Evolutionary conservation across 2,329 filamentous ascomycete genomes (phyloP).

Genomic region (Fusarium tanahbumbuense): DNA sequence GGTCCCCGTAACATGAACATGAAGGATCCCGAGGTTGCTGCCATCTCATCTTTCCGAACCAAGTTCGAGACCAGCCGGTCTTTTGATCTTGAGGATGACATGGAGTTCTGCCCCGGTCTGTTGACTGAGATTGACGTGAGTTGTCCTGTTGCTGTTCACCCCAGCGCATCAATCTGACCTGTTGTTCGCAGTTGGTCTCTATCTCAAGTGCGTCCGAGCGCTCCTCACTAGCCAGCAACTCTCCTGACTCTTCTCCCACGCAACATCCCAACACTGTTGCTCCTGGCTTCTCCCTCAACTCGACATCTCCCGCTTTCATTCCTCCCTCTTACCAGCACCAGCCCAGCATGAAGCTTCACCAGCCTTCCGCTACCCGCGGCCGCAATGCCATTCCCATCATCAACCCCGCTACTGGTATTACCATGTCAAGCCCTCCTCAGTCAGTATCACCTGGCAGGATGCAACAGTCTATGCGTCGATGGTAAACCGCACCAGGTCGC

Average conservation of each 20-base stretch:
- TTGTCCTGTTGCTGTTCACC: constrained; percentile 46
- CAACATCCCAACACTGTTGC: constrained; percentile 86
- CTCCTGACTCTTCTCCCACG: constrained; percentile 89
- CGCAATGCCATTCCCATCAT: constrained; percentile 98
- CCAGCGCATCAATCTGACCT: constrained; percentile 48
- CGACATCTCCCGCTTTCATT: constrained; percentile 73
- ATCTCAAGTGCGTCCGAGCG: constrained; percentile 95
- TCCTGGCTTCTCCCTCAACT: constrained; percentile 80
- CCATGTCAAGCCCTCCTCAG: constrained; percentile 87
- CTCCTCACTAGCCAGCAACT: constrained; percentile 93
- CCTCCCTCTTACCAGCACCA: constrained; percentile 75
- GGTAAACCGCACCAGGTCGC: constrained; percentile 56
- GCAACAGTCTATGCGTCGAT: constrained; percentile 67
- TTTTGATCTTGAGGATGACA: constrained; percentile 95
- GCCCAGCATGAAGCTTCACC: constrained; percentile 82
- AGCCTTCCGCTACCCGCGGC: constrained; percentile 87
- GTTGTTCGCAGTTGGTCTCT: constrained; percentile 77
- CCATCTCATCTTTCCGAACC: constrained; percentile 81
- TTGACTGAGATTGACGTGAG: constrained; percentile 94
- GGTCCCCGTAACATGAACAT: constrained; percentile 82
- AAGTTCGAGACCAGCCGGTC: constrained; percentile 92
- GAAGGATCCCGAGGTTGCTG: constrained; percentile 82
- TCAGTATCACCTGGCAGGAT: constrained; percentile 73
- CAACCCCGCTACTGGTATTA: constrained; percentile 90
- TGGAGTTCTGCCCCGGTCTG: constrained; percentile 93